phyloP scores from a whole-genome alignment of 495 filamentous ascomycete species.

The Tuber indicum region DNA sequence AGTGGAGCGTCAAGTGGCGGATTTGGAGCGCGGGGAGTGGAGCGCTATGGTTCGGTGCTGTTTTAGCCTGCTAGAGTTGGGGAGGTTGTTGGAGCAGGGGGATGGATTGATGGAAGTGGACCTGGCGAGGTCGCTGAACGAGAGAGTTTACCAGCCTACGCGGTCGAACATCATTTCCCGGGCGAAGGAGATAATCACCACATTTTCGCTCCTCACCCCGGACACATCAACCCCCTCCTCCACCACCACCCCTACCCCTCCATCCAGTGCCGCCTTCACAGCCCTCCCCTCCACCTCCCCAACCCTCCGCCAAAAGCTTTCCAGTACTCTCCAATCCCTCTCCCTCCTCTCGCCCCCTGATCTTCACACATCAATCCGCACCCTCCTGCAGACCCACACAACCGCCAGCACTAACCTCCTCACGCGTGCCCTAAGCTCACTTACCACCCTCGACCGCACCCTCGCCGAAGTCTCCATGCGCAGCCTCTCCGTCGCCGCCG shows the following conservation, averaged over 20 bases:
- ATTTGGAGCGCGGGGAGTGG: conserved; percentile 62
- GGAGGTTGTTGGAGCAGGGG: conserved; percentile 56
- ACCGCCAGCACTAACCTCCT: conserved; percentile 67
- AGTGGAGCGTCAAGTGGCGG: conserved; percentile 72
- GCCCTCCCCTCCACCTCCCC: conserved; percentile 27
- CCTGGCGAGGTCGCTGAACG: conserved; percentile 61
- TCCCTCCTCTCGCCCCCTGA: conserved; percentile 66
- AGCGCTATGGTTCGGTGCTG: conserved; percentile 71
- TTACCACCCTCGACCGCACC: conserved; percentile 75
- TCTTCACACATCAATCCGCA: conserved; percentile 41
- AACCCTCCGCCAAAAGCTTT: conserved; percentile 45
- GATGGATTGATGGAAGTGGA: conserved; percentile 52
- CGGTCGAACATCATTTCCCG: conserved; percentile 61
- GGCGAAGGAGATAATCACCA: conserved; percentile 72
- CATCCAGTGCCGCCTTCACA: neutral
- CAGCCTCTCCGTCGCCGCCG: conserved; percentile 82
- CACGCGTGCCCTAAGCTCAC: conserved; percentile 62
- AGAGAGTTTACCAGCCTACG: conserved; percentile 59
- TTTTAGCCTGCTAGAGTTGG: conserved; percentile 64
- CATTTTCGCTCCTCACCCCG: conserved; percentile 64
- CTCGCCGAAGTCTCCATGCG: conserved; percentile 72
- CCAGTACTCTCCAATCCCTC: conserved; percentile 68
- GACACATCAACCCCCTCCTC: conserved; percentile 25
- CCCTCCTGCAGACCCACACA: conserved; percentile 49
- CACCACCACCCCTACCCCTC: neutral